phyloP scores from a whole-genome alignment of 805 yeast genomes.

The Pichia membranifaciens region DNA sequence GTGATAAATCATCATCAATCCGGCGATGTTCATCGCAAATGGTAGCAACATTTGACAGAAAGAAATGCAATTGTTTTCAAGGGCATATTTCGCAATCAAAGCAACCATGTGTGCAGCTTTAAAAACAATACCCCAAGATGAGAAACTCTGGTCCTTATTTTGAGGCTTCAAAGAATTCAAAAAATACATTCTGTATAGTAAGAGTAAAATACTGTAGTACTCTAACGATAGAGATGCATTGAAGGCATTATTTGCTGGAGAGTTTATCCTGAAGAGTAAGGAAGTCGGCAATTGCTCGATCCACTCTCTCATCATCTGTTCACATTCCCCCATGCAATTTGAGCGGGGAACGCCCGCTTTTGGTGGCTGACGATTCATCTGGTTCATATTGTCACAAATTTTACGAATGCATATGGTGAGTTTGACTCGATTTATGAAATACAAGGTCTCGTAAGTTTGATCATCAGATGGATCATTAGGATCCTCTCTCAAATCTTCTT shows the following conservation, averaged over 20 bases:
- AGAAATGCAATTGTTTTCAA: conserved; percentile 51
- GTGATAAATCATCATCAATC: conserved; percentile 69
- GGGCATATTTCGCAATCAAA: conserved; percentile 51
- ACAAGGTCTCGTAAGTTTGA: conserved; percentile 38
- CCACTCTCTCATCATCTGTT: conserved; percentile 75
- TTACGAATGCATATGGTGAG: conserved; percentile 63
- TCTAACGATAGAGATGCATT: conserved; percentile 56
- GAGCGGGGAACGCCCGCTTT: too few species aligned
- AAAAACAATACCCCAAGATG: conserved; percentile 76
- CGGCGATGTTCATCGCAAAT: conserved; percentile 58
- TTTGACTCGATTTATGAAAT: conserved; percentile 56
- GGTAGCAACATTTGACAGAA: conserved; percentile 16
- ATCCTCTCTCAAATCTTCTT: conserved; percentile 59
- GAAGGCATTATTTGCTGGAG: conserved; percentile 29
- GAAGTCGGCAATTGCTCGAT: conserved; percentile 59
- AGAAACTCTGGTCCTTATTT: conserved; percentile 33
- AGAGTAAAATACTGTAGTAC: conserved; percentile 66
- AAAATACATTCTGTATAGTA: conserved; percentile 66
- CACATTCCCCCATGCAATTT: conserved; percentile 50
- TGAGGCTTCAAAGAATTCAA: conserved; percentile 30
- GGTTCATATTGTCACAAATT: conserved; percentile 29
- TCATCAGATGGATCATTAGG: conserved; percentile 37
- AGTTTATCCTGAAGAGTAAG: conserved; percentile 53
- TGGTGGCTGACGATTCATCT: neutral
- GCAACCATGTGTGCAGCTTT: conserved; percentile 76